These are phyloP conservation scores for Bocquillonia castaneifolia DNA, from an alignment of 441 rosid species.

Conservation along the genomic window DNA sequence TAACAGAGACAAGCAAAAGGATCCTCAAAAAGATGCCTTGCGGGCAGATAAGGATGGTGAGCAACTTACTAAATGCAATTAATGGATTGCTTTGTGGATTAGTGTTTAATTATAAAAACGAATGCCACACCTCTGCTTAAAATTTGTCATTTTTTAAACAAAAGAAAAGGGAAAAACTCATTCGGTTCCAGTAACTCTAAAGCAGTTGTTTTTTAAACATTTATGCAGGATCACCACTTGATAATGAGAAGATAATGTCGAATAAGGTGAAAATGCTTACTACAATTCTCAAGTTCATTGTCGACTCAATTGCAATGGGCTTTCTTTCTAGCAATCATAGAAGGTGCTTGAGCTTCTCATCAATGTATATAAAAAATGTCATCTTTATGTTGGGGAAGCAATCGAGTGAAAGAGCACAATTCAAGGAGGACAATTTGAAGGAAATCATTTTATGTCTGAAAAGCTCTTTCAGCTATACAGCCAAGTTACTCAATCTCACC, in stretches of 20 bases:
- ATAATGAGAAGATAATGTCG: constrained; percentile 31
- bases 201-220: constrained; percentile 6
- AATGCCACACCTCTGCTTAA: not conserved
- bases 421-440: constrained; percentile 49
- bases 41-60: constrained; percentile 40
- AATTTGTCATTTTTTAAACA: not conserved
- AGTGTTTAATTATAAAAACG: constrained; percentile 4
- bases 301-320: constrained; percentile 57
- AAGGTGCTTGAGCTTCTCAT: constrained; percentile 54
- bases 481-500: constrained; percentile 60
- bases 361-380: constrained; percentile 43
- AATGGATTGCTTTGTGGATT: not conserved
- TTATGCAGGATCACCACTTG: constrained; percentile 37
- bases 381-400: constrained; percentile 39
- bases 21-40: constrained; percentile 30
- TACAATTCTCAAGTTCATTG: constrained; percentile 60
- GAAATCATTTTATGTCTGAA: constrained; percentile 47
- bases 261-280: constrained; percentile 58
- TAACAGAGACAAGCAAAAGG: constrained; percentile 26
- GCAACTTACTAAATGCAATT: constrained; percentile 18
- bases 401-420: constrained; percentile 32
- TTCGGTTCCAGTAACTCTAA: not conserved
- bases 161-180: not conserved
- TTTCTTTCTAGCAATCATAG: constrained; percentile 36
- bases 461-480: constrained; percentile 71